Base-by-base conservation (phyloP, 768 basidiomycete species). In the Steccherinum ochraceum region DNA sequence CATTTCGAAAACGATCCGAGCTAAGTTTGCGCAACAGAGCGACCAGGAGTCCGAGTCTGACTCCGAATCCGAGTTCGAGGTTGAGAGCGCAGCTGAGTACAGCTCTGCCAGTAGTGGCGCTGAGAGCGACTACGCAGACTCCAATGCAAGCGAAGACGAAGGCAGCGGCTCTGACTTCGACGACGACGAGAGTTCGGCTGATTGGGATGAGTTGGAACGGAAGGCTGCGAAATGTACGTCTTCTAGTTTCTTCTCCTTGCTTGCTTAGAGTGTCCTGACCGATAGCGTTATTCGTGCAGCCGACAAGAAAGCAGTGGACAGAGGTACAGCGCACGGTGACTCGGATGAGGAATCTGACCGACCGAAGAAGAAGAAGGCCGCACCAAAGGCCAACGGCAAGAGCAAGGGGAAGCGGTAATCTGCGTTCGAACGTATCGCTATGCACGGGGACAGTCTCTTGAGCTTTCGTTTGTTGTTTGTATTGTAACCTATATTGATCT, bases 141-240 rank as follows among this genome's bases (percentile, higher is more conserved):
- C 71, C 12, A 71, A 78, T 53, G 79, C 71, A 5, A 78, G 74
- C 62, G 74, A 69, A 0, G 76, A 82, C 44, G 81, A 81, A 45
- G 87, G 74, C 27, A 82, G 78, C 57, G 87, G 67, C 16, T 89
- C 86, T 46, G 83, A 80, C 66, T 90, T 78, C 57, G 77, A 68
- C 4, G 75, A 72, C 12, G 80, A 75, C 23, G 86, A 85, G 52
- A 83, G 86, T 48, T 83, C 93, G 10, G 91, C 94, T 49, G 93
- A 95, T 60, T 99, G 95, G 95, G 94, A 96, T 61, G 92, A 93
- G 66, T 73, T 96, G 27, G 94, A 96, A 68, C 74, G 81, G 42
- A 94, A 93, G 66, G 93, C 93, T 5, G 90, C 90, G 5, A 88
- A 87, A 76, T 87, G 84, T 89, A 61, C 59, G 74, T 58, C 11